Percentiles rank a stretch among this genome's conserved stretches.
These are phyloP conservation scores for Cladosporium cucumerinum DNA, from an alignment of 2,329 filamentous ascomycete genomes.

Conservation along the genomic window DNA sequence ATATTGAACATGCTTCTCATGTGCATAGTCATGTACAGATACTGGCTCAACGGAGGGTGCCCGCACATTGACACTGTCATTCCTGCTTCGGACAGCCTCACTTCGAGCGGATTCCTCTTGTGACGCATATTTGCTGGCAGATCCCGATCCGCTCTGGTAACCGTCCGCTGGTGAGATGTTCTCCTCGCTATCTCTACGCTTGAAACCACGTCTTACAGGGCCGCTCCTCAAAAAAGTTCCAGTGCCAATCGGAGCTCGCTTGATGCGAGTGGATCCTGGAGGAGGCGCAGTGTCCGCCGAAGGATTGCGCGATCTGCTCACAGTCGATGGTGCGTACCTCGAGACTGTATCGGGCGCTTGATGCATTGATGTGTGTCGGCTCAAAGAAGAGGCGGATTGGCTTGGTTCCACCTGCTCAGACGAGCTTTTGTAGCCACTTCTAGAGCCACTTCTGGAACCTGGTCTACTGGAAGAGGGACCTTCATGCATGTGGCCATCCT, in stretches of 20 bases:
- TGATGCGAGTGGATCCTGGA: constrained; percentile 73
- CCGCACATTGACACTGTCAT: constrained; percentile 31
- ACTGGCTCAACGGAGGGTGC: constrained; percentile 35
- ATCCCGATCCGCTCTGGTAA: constrained; percentile 28
- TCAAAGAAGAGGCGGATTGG: constrained; percentile 24
- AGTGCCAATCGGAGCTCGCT: constrained; percentile 69
- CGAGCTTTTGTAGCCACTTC: constrained; percentile 21
- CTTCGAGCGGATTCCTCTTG: constrained; percentile 1
- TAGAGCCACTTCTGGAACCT: constrained; percentile 31
- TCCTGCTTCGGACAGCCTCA: constrained; percentile 28
- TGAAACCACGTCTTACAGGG: constrained; percentile 68
- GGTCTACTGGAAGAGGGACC: constrained; percentile 30
- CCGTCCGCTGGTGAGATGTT: constrained; percentile 41
- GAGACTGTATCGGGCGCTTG: constrained; percentile 49
- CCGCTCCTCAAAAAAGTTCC: constrained; percentile 73
- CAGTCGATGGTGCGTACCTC: constrained; percentile 42
- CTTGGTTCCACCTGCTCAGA: constrained; percentile 3
- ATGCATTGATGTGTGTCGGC: constrained; percentile 37
- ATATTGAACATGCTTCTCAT: constrained; percentile 23
- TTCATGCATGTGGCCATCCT: constrained; percentile 28
- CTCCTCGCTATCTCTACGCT: constrained; percentile 55
- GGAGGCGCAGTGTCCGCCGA: constrained; percentile 61
- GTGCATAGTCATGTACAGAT: constrained; percentile 36
- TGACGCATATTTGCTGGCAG: constrained; percentile 24
- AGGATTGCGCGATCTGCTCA: constrained; percentile 47